Percentiles rank a stretch among this genome's conserved stretches.
phyloP scores from a whole-genome alignment of 1,284 basidiomycete species.

The Ustilago bromivora region DNA sequence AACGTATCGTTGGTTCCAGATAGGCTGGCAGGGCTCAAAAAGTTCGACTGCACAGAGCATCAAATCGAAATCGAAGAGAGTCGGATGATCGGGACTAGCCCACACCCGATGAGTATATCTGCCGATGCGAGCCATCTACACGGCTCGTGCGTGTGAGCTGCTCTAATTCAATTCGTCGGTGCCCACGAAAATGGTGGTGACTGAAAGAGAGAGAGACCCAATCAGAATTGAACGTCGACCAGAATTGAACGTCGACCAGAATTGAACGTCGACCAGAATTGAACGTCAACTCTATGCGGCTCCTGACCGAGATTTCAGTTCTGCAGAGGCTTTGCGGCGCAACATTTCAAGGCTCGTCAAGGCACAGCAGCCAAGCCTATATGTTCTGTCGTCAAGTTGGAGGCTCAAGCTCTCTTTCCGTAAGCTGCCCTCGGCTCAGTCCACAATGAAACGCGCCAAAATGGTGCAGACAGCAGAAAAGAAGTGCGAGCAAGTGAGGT shows the following conservation, averaged over 20 bases:
- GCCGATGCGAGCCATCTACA: not conserved
- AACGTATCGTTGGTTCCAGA: conserved; percentile 42
- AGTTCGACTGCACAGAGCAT: not conserved
- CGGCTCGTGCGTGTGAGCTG: not conserved
- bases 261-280: not conserved
- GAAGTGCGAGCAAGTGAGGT: not conserved
- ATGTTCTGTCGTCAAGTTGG: not conserved
- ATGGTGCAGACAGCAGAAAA: not conserved
- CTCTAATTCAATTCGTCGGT: not conserved
- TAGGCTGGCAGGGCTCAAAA: conserved; percentile 28
- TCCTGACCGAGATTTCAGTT: not conserved
- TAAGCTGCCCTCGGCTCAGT: not conserved
- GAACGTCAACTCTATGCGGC: not conserved
- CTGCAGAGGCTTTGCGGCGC: not conserved
- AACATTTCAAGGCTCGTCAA: not conserved
- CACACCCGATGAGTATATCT: not conserved
- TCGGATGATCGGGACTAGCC: not conserved
- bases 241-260: not conserved
- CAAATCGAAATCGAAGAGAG: not conserved
- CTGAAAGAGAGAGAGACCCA: not conserved
- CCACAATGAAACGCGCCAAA: not conserved
- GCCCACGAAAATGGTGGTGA: not conserved
- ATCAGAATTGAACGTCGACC: not conserved
- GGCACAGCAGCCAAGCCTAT: not conserved
- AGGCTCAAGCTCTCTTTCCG: not conserved